Conservation (phyloP, 306 rosid species). For the Castanea crenata region DNA sequence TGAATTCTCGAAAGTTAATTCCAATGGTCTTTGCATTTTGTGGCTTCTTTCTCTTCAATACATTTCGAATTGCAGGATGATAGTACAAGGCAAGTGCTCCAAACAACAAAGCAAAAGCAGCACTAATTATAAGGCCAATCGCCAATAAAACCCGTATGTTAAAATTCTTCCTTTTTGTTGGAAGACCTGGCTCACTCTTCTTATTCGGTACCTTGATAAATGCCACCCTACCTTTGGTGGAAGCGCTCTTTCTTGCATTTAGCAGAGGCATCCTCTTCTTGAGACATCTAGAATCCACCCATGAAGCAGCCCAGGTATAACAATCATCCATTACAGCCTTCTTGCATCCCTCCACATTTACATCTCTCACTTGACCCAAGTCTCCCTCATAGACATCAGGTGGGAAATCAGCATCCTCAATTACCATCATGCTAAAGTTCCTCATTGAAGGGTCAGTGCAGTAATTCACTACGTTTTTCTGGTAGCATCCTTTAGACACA, state of each 20-base stretch:
- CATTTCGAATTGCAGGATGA: slow-evolving; percentile 24
- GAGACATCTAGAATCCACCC: slow-evolving; percentile 12
- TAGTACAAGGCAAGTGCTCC: slow-evolving; percentile 33
- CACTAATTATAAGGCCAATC: slow-evolving; percentile 23
- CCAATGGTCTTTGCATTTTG: slow-evolving; percentile 16
- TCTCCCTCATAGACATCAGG: not conserved
- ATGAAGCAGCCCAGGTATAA: slow-evolving; percentile 27
- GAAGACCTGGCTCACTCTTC: not conserved
- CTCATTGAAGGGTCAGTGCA: slow-evolving; percentile 8
- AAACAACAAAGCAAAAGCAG: slow-evolving; percentile 26
- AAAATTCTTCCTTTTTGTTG: slow-evolving; percentile 8
- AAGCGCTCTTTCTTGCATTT: slow-evolving; percentile 34
- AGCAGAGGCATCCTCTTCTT: slow-evolving; percentile 35
- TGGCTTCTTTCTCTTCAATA: slow-evolving; percentile 9
- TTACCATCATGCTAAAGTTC: slow-evolving; percentile 19
- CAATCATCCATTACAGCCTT: slow-evolving; percentile 31
- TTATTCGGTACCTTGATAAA: slow-evolving; percentile 14
- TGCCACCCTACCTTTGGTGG: slow-evolving; percentile 28
- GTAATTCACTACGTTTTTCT: slow-evolving; percentile 3
- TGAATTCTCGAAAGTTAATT: slow-evolving; percentile 41
- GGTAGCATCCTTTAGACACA: slow-evolving; percentile 27
- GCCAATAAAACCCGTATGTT: slow-evolving; percentile 10
- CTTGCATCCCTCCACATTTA: slow-evolving; percentile 29
- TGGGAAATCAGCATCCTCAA: slow-evolving; percentile 33
- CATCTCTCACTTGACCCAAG: not conserved